These are phyloP conservation scores for Cystobasidiopsis lactophilus DNA, from an alignment of 768 basidiomycete species.

Conservation along the genomic window DNA sequence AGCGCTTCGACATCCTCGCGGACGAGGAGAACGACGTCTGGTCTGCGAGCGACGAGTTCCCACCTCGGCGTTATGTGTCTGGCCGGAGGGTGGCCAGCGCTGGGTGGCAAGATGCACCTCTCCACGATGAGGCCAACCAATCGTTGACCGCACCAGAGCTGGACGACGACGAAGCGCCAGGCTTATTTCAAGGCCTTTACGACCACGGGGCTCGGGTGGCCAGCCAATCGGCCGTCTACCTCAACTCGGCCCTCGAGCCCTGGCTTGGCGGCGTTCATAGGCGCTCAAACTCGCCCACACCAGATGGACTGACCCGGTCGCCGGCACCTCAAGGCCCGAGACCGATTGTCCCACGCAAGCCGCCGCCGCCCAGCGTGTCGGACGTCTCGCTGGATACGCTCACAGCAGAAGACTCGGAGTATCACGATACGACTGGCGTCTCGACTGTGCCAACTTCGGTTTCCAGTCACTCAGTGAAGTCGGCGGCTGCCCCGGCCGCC, in stretches of 20 bases:
- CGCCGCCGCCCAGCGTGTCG: too few species aligned
- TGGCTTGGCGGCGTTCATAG: too few species aligned
- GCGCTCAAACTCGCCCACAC: too few species aligned
- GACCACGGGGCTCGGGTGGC: too few species aligned
- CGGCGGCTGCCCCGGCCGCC: neutral
- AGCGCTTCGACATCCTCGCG: neutral
- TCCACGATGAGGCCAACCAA: neutral
- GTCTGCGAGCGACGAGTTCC: neutral
- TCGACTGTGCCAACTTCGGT: neutral
- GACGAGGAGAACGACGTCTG: slow-evolving; percentile 2
- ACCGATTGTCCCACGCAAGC: too few species aligned
- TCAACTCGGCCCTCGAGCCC: too few species aligned
- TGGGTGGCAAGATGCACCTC: neutral
- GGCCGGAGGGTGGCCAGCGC: neutral
- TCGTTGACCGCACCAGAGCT: neutral
- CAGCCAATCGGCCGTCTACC: too few species aligned
- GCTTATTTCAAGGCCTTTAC: too few species aligned
- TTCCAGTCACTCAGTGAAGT: neutral
- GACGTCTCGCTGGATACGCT: too few species aligned
- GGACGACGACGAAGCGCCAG: neutral
- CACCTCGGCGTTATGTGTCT: neutral
- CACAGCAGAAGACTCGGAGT: too few species aligned
- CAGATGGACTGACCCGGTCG: too few species aligned
- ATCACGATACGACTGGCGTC: neutral
- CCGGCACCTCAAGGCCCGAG: too few species aligned